A percentile compares a stretch with the other conserved stretches of the same genome.
Conservation (phyloP, 257 asterid species). For the Nicotiana noctiflora region DNA sequence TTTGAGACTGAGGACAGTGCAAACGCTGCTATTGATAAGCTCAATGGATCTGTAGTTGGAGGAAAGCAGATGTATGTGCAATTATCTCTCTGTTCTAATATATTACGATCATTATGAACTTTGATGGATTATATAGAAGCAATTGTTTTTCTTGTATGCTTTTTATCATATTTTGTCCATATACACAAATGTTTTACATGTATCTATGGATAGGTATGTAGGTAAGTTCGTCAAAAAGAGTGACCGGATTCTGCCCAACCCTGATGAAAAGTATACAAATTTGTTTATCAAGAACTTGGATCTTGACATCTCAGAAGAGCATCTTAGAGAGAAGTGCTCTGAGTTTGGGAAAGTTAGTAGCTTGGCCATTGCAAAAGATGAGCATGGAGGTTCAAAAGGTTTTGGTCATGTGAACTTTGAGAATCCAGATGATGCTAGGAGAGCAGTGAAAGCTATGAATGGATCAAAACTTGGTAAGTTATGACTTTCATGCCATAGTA, state of each 20-base stretch:
- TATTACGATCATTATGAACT: neutral
- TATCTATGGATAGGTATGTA: conserved; percentile 37
- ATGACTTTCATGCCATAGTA: conserved; percentile 5
- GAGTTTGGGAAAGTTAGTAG: conserved; percentile 42
- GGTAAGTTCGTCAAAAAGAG: conserved; percentile 39
- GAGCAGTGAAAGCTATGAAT: conserved; percentile 39
- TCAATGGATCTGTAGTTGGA: conserved; percentile 28
- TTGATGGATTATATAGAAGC: neutral
- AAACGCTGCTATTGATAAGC: conserved; percentile 33
- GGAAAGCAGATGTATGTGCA: conserved; percentile 33
- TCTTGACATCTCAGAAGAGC: conserved; percentile 32
- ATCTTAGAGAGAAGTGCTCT: conserved; percentile 36
- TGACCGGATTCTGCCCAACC: conserved; percentile 31
- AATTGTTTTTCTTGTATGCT: neutral
- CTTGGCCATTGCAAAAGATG: conserved; percentile 39
- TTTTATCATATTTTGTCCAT: neutral
- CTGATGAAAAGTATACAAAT: conserved; percentile 36
- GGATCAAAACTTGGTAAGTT: conserved; percentile 60
- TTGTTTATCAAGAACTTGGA: conserved; percentile 47
- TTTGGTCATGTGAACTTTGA: conserved; percentile 56
- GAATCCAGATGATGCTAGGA: conserved; percentile 44
- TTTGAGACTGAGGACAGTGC: conserved; percentile 42
- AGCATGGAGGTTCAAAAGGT: conserved; percentile 39
- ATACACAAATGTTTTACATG: neutral
- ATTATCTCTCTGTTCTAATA: conserved; percentile 8